Base-by-base conservation (phyloP, 371 early-diverging fungal species). In the Umbelopsis sp. region DNA sequence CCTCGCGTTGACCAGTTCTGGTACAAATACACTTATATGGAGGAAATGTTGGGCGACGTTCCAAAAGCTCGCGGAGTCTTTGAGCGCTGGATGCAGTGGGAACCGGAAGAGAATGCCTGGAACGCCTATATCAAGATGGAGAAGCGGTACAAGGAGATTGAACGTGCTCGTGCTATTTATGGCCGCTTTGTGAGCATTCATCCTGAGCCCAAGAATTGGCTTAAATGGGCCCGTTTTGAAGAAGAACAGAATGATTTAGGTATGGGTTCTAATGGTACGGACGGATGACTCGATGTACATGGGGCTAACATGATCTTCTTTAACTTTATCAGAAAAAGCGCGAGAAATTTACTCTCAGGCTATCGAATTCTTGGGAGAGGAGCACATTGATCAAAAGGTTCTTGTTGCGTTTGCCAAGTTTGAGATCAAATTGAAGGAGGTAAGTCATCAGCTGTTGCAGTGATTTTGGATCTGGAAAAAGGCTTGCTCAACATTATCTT, bases 51-150 rank as follows among this genome's bases (percentile, higher is more conserved):
- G 74, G 97, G 94, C 48, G 96, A 98, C 68, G 87, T 96, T 0
- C 86, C 90, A 3, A 94, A 95, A 6, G 95, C 95, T 7, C 86
- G 98, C 25, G 93, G 92, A 65, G 92, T 99, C 22, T 99, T 98
- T 84, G 96, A 97, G 67, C 90, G 99, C 50, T 99, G 99, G 99
- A 97, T 99, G 96, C 88, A 93, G 67, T 98, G 99, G 98, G 96
- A 97, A 71, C 98, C 98, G 3, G 82, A 88, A 51, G 95, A 93
- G 71, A 89, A 89, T 12, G 97, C 97, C 0, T 99, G 97, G 97
- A 80, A 83, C 76, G 94, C 97, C 0, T 99, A 95, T 72, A 91
- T 97, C 67, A 94, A 96, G 78, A 91, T 98, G 79, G 99, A 99
- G 76, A 85, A 86, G 69, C 84, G 97, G 53, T 97, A 98, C 74